Evolutionary conservation across 1,139 yeast species (phyloP).

Genomic region (Suhomyces bribrorum): DNA sequence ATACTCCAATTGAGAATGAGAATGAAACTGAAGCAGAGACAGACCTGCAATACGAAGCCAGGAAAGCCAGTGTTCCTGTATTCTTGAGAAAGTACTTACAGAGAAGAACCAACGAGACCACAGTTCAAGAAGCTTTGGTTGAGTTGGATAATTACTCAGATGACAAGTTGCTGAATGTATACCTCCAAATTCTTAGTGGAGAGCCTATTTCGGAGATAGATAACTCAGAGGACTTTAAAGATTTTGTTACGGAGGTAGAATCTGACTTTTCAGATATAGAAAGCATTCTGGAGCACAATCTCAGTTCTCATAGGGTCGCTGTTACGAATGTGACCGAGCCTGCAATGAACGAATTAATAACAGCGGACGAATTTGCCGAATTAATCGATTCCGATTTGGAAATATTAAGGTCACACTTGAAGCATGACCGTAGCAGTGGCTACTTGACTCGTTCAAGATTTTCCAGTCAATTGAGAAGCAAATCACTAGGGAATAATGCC

Average conservation of each 20-base stretch:
- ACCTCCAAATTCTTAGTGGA: conserved; percentile 28
- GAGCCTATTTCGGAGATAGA: conserved; percentile 47
- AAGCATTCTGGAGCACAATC: conserved; percentile 5
- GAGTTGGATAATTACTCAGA: conserved; percentile 25
- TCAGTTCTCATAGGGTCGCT: conserved; percentile 1
- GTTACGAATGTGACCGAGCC: not conserved
- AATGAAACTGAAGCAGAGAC: conserved; percentile 25
- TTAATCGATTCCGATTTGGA: conserved; percentile 24
- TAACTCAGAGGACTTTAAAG: conserved; percentile 44
- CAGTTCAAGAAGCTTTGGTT: not conserved
- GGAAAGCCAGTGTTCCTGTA: conserved; percentile 26
- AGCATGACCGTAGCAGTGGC: conserved; percentile 16
- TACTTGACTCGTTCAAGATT: conserved; percentile 47
- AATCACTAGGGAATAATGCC: conserved; percentile 6
- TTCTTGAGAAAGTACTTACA: conserved; percentile 25
- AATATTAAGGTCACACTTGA: conserved; percentile 40
- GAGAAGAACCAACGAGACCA: conserved; percentile 10
- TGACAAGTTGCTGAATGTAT: conserved; percentile 24
- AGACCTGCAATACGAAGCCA: conserved; percentile 23
- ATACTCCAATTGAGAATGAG: conserved; percentile 4
- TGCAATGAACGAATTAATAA: conserved; percentile 31
- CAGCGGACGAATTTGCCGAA: conserved; percentile 32
- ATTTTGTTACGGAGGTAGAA: conserved; percentile 20
- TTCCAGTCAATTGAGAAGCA: conserved; percentile 9
- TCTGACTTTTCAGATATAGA: conserved; percentile 20